phyloP scores from a whole-genome alignment of 345 rosid genomes.

The Conringia planisiliqua region DNA sequence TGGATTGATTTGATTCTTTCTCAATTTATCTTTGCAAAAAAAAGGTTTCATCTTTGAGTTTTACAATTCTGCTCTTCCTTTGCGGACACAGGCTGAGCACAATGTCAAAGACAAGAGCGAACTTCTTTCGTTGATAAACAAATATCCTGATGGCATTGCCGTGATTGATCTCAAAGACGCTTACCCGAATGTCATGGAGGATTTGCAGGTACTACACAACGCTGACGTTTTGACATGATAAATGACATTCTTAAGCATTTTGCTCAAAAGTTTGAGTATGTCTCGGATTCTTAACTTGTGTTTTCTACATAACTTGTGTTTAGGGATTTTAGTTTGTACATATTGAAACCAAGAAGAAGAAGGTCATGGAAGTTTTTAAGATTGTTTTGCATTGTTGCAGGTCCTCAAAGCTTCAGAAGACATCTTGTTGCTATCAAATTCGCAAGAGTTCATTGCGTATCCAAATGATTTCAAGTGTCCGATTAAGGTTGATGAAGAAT shows the following conservation, averaged over 20 bases:
- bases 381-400: slow-evolving; percentile 35
- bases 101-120: slow-evolving; percentile 60
- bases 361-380: no score
- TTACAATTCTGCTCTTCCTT: neutral
- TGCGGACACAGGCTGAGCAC: slow-evolving; percentile 53
- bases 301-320: no score
- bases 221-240: no score
- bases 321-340: no score
- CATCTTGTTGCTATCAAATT: slow-evolving; percentile 54
- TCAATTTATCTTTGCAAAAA: neutral
- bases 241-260: no score
- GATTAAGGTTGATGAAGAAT: slow-evolving; percentile 61
- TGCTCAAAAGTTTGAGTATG: no score
- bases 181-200: slow-evolving; percentile 72
- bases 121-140: slow-evolving; percentile 52
- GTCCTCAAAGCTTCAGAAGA: slow-evolving; percentile 58
- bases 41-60: neutral
- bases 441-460: slow-evolving; percentile 66
- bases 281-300: no score
- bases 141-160: slow-evolving; percentile 58
- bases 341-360: no score
- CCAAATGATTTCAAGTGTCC: slow-evolving; percentile 67
- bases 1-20: neutral
- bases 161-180: slow-evolving; percentile 79
- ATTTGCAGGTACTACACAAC: slow-evolving; percentile 90